Base-by-base conservation (phyloP, 108 stramenopile genomes). In the Nannochloropsis oceanica region DNA sequence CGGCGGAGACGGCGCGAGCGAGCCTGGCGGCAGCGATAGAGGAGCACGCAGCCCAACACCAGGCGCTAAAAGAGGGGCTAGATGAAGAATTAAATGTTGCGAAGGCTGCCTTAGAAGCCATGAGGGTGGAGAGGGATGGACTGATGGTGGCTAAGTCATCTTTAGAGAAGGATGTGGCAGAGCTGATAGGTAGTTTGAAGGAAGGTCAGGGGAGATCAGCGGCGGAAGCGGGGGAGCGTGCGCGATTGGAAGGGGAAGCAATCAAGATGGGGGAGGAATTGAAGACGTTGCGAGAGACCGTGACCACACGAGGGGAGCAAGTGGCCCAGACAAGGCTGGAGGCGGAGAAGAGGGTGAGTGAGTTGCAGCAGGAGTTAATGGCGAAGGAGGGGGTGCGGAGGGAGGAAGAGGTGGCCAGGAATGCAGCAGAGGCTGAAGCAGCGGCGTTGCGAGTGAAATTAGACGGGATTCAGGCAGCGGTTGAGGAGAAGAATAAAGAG, bases 401-500 rank as follows among this genome's bases (percentile, higher is more conserved):
- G 25, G 86, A 88, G 86, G 34, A 42, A 1, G 86, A 86, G 83
- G 86, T 27, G 13, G 84, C 22, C 26, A 34, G 43, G 84, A 83
- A 84, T 27, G 84, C 83, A 27, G 73, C 42, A 8, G 24, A 26
- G 25, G 86, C 86, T 10, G 87, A 88, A 43, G 83, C 44, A 0
- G 86, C 83, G 43, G 25, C 83, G 85, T 44, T 88, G 18, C 24
- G 80, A 50, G 86, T 80, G 26, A 84, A 79, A 26, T 79, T 87
- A 18, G 27, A 42, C 13, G 27, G 42, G 26, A 43, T 26, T 25
- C 26, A 88, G 88, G 27, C 24, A 18, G 84, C 26, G 13, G 84
- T 88, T 26, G 86, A 84, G 13, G 84, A 87, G 7, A 84, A 86
- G 43, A 88, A 82, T 25, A 86, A 84, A 79, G 88, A 88, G 86